Evolutionary conservation across 768 basidiomycete species (phyloP).

Genomic region (Leccinum subgranulosum): DNA sequence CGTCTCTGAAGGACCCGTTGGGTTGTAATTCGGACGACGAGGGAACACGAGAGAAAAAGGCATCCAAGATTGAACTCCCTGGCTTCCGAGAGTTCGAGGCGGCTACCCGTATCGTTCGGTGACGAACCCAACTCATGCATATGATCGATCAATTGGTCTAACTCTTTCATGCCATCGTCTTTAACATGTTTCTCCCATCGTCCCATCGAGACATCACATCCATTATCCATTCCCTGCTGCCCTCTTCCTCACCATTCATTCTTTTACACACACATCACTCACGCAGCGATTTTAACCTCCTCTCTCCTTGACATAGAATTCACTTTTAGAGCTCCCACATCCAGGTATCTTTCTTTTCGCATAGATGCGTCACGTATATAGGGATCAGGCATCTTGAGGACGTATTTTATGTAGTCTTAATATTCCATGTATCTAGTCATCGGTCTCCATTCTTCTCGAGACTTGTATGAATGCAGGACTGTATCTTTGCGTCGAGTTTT

Average conservation of each 20-base stretch:
- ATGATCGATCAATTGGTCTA: neutral
- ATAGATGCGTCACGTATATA: slow-evolving; percentile 33
- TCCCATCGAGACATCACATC: slow-evolving; percentile 15
- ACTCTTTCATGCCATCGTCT: neutral
- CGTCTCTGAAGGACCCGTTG: slow-evolving; percentile 10
- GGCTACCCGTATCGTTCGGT: slow-evolving; percentile 32
- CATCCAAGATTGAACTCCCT: slow-evolving; percentile 49
- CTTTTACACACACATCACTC: slow-evolving; percentile 1
- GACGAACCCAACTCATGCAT: slow-evolving; percentile 7
- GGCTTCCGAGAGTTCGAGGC: slow-evolving; percentile 65
- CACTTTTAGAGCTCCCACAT: slow-evolving; percentile 19
- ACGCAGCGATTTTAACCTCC: slow-evolving; percentile 8
- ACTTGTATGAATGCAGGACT: slow-evolving; percentile 21
- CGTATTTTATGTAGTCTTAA: slow-evolving; percentile 34
- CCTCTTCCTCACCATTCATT: slow-evolving; percentile 5
- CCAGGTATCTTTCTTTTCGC: slow-evolving; percentile 10
- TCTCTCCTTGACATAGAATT: slow-evolving; percentile 20
- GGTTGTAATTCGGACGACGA: slow-evolving; percentile 23
- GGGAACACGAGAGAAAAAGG: slow-evolving; percentile 15
- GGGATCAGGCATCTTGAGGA: slow-evolving; percentile 35
- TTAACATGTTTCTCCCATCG: slow-evolving; percentile 6
- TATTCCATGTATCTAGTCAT: slow-evolving; percentile 28
- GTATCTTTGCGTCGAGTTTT: slow-evolving; percentile 6
- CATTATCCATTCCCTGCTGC: slow-evolving; percentile 11
- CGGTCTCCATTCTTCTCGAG: slow-evolving; percentile 6